A percentile compares a stretch with the other conserved stretches of the same genome.
phyloP scores from a whole-genome alignment of 129 eudicot genomes.

The Deinandra increscens region DNA sequence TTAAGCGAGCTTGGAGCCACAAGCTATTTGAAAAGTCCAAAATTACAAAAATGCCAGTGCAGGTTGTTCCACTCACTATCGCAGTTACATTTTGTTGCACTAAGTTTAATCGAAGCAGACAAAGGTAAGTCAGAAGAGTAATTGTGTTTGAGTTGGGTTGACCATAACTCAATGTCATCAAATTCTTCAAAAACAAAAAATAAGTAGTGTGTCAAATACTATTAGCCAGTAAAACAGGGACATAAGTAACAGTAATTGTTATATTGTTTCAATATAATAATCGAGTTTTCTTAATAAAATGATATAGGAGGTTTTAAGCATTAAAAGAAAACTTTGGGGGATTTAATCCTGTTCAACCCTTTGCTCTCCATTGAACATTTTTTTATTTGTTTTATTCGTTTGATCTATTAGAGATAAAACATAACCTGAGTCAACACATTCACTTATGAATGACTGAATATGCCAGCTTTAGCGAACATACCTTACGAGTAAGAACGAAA shows the following conservation, averaged over 20 bases:
- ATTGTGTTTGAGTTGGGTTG: not conserved
- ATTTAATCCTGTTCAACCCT: not conserved
- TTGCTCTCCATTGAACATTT: not conserved
- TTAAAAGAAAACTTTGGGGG: not conserved
- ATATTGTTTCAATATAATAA: too few relatives aligned
- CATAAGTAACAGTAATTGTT: not conserved
- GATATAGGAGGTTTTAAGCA: not conserved
- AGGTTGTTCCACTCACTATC: not conserved
- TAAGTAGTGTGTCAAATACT: not conserved
- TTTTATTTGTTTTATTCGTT: not conserved
- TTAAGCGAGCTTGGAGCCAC: too few relatives aligned
- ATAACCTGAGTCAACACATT: not conserved
- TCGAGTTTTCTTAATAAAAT: not conserved
- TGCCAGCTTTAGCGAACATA: constrained; percentile 22
- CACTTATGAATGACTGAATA: not conserved
- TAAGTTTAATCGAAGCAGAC: not conserved
- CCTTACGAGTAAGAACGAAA: constrained; percentile 74
- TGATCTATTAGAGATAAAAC: not conserved
- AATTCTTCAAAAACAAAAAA: not conserved
- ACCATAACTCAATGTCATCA: not conserved
- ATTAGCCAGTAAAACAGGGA: not conserved
- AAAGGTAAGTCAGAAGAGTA: not conserved
- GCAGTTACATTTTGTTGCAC: not conserved
- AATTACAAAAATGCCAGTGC: not conserved
- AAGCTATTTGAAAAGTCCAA: too few relatives aligned